Evolutionary conservation across 768 basidiomycete genomes (phyloP).

Genomic region (Termitomyces bulborhizus): DNA sequence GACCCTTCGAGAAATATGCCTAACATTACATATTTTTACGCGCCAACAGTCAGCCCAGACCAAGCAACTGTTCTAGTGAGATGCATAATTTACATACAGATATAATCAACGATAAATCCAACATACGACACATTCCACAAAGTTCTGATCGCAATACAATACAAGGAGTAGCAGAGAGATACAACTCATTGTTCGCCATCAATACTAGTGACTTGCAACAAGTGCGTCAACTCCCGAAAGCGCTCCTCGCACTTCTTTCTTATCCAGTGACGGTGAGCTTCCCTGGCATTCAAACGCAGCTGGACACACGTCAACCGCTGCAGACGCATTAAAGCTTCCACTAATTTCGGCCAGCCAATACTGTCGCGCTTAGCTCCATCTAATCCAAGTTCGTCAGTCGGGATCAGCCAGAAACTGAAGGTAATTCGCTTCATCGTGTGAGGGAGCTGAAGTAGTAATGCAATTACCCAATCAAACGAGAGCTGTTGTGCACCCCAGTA

Average conservation of each 20-base stretch:
- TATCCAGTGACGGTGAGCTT: constrained; percentile 6
- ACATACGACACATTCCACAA: background rate
- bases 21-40: background rate
- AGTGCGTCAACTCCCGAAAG: background rate
- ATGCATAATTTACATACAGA: background rate
- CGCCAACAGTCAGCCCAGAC: background rate
- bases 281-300: constrained; percentile 4
- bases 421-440: background rate
- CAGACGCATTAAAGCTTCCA: background rate
- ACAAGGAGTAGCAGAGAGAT: background rate
- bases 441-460: constrained; percentile 4
- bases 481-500: background rate
- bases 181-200: background rate
- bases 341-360: constrained; percentile 6
- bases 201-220: background rate
- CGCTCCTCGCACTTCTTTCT: background rate
- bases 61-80: background rate
- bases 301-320: background rate
- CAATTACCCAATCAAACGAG: constrained; percentile 10
- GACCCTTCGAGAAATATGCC: background rate
- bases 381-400: constrained; percentile 9
- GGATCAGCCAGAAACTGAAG: constrained; percentile 12
- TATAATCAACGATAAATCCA: background rate
- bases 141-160: background rate
- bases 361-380: background rate